These are phyloP conservation scores for Tricladium varicosporioides DNA, from an alignment of 2,329 filamentous ascomycete genomes.

Conservation along the genomic window DNA sequence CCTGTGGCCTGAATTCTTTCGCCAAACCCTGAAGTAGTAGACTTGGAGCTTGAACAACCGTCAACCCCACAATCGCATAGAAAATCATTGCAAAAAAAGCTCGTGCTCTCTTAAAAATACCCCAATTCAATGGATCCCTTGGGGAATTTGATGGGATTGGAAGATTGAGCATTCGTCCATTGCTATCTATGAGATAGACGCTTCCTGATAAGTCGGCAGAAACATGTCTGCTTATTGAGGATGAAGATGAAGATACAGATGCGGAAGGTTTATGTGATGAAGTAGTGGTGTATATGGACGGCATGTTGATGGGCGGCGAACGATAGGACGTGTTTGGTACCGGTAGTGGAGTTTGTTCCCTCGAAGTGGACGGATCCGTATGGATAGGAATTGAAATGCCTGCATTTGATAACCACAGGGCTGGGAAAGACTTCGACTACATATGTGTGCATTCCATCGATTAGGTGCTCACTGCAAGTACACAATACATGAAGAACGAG, in stretches of 20 bases:
- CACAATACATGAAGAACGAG: too few species aligned
- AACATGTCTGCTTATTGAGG: not conserved
- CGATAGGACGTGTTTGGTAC: too few species aligned
- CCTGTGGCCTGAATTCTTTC: constrained; percentile 10
- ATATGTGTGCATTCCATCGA: too few species aligned
- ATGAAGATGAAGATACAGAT: not conserved
- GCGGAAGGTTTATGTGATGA: too few species aligned
- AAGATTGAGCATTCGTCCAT: constrained; percentile 18
- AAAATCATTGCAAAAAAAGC: constrained; percentile 13
- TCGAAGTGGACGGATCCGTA: too few species aligned
- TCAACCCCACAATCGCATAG: constrained; percentile 7
- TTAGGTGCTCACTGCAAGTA: too few species aligned
- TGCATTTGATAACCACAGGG: too few species aligned
- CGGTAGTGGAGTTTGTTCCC: too few species aligned
- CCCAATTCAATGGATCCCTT: constrained; percentile 21
- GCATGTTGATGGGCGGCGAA: too few species aligned
- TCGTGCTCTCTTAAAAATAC: constrained; percentile 9
- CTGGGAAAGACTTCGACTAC: too few species aligned
- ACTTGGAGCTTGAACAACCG: constrained; percentile 10
- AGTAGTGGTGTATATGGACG: too few species aligned
- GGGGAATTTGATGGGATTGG: constrained; percentile 15
- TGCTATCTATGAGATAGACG: constrained; percentile 16
- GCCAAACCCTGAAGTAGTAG: constrained; percentile 9
- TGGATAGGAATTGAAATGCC: too few species aligned
- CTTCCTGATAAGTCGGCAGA: constrained; percentile 12